Evolutionary conservation across 2,329 filamentous ascomycete genomes (phyloP).

Genomic region (Fusarium mundagurra): DNA sequence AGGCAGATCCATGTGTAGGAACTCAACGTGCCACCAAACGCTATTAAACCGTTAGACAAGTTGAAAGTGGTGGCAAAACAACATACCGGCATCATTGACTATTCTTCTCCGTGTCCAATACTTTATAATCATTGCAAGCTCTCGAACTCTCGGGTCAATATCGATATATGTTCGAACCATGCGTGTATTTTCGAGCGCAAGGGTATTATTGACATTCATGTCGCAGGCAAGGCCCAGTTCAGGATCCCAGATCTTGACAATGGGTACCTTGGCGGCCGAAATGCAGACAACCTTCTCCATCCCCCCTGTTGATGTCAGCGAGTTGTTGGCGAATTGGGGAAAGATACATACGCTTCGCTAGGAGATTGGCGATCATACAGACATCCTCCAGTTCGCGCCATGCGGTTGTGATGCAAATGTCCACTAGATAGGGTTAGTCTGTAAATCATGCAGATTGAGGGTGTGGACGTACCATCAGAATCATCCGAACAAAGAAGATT

Average conservation of each 20-base stretch:
- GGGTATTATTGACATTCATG: constrained; percentile 98
- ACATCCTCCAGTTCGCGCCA: constrained; percentile 90
- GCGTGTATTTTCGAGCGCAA: constrained; percentile 93
- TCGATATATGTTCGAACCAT: constrained; percentile 99
- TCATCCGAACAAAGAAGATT: constrained; percentile 95
- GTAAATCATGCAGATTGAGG: not conserved
- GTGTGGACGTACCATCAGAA: constrained; percentile 79
- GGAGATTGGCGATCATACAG: constrained; percentile 86
- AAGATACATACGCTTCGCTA: constrained; percentile 79
- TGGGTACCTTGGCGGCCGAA: constrained; percentile 93
- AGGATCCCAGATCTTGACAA: constrained; percentile 98
- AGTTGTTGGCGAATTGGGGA: not conserved
- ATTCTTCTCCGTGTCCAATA: constrained; percentile 95
- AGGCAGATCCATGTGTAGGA: constrained; percentile 99
- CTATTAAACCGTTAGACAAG: constrained; percentile 57
- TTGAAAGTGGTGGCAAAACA: not conserved
- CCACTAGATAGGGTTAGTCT: constrained; percentile 67
- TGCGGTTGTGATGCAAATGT: constrained; percentile 95
- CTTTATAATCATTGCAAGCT: constrained; percentile 96
- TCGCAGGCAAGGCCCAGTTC: constrained; percentile 90
- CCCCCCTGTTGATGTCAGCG: constrained; percentile 71
- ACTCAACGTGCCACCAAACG: constrained; percentile 91
- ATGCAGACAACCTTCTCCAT: constrained; percentile 98
- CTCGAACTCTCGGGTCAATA: constrained; percentile 88
- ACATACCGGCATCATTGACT: constrained; percentile 93